Base-by-base conservation (phyloP, 1,139 yeast species). In the Pneumocystis carinii region DNA sequence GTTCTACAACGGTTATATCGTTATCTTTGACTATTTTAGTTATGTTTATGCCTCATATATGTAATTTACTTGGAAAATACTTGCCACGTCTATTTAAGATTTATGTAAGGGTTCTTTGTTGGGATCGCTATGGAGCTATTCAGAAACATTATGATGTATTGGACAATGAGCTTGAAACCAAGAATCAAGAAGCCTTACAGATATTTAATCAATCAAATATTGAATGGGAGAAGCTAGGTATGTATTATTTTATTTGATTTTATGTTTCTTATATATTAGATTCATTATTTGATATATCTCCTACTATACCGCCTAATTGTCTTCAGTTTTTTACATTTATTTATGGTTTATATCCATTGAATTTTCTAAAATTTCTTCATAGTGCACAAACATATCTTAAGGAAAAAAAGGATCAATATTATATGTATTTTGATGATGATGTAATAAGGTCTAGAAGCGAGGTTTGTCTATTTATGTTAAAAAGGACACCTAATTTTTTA, bases 301-400 rank as follows among this genome's bases (percentile, higher is more conserved):
- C 60, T 17, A 60, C 62, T n/a, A 61, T 62, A n/a, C 63, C 66
- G 3, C 66, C 66, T 8, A 57, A 61, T 15, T 61, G 62, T n/a
- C 36, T 71, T 2, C 74, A 76, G 12, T 68, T 79, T 17, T 77
- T 75, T 61, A 78, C 84, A 0, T 73, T 81, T 42, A 70, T 84
- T 1, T 85, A 85, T 68, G 89, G 87, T 0, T 70, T 84, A n/a
- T 84, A 78, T 67, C 88, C 89, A 0, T 72, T 76, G 38, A 81
- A 82, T 67, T 71, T 83, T 2, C 69, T 78, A 42, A 70, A 72
- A 5, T 84, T 82, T 68, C 67, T 79, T 24, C 73, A 76, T 29
- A 71, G 75, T 48, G 85, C 87, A 37, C 59, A 57, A 24, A 37
- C 41, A 1, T 37, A 37, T 17, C 67, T 66, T 6, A 63, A 66